Evolutionary conservation across 805 yeast species (phyloP), one percentile per base, ranked within the genome.

Genomic region (Ogataea minuta): DNA sequence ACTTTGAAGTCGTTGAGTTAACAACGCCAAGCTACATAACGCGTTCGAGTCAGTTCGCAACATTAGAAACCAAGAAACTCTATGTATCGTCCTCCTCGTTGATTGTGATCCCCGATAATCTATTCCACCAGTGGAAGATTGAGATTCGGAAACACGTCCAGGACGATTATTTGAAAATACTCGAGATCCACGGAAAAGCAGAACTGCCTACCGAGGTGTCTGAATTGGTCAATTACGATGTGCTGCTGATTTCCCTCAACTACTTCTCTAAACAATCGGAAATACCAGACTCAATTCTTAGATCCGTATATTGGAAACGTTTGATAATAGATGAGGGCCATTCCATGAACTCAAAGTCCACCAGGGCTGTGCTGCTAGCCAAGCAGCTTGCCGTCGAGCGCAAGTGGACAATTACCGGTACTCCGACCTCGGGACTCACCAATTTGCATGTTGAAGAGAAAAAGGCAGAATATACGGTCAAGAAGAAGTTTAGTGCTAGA

Each of bases 311-410:
- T 47, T 82, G 89, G 88, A 82, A 82, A 52, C 53, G 89, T 15
- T 60, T 82, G 21, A 79, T 83, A 12, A 76, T 83, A n/a, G 90
- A 82, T 56, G 90, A 82, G 56, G 89, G 89, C 0, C 89, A 82
- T 55, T 70, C 79, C 19, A 70, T 81, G 74, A 70, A 67, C 43
- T 69, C 81, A 6, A 71, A 70, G 39, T 56, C 68, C 1, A 69
- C 84, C 0, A 64, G 74, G 34, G 68, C 76, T 0, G 79, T 76
- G 6, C 52, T 59, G 7, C 53, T 77, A 23, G 77, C 84, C 13
- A 66, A 65, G 23, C 60, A 64, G 15, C 52, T 83, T 31, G 56
- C 60, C 33, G 74, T 75, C 7, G 90, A 82, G 51, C 66, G 87
- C 35, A 69, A 75, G 44, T 82, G 90, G 90, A 79, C 81, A 0